Evolutionary conservation across 306 rosid species (phyloP).

Genomic region (Trifolium dubium): DNA sequence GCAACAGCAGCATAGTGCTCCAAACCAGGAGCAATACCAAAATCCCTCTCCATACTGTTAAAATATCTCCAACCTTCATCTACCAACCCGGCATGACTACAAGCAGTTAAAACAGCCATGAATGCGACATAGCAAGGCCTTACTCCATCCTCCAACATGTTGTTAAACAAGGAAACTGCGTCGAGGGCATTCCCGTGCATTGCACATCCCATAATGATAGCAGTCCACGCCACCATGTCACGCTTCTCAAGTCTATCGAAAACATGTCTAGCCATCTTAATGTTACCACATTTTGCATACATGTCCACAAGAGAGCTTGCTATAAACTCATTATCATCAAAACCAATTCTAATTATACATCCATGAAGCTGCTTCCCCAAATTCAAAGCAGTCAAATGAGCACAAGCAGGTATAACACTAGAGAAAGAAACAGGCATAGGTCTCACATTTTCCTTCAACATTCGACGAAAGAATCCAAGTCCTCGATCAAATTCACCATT

Average conservation of each 20-base stretch:
- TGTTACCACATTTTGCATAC: slow-evolving; percentile 90
- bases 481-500: slow-evolving; percentile 75
- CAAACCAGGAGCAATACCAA: slow-evolving; percentile 70
- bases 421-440: slow-evolving; percentile 71
- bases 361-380: slow-evolving; percentile 93
- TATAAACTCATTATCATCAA: slow-evolving; percentile 66
- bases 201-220: slow-evolving; percentile 94
- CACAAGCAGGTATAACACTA: slow-evolving; percentile 87
- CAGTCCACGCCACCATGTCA: slow-evolving; percentile 92
- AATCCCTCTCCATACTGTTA: slow-evolving; percentile 58
- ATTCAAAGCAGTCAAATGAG: slow-evolving; percentile 74
- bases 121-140: slow-evolving; percentile 68
- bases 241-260: slow-evolving; percentile 57
- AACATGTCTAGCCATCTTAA: slow-evolving; percentile 62
- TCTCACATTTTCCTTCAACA: slow-evolving; percentile 66
- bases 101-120: slow-evolving; percentile 84
- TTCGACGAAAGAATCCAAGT: slow-evolving; percentile 58
- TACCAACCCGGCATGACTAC: slow-evolving; percentile 84
- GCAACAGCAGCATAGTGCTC: slow-evolving; percentile 89
- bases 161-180: slow-evolving; percentile 72
- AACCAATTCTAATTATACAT: slow-evolving; percentile 57
- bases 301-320: slow-evolving; percentile 82
- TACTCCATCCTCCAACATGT: slow-evolving; percentile 70
- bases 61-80: slow-evolving; percentile 83
- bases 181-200: slow-evolving; percentile 78